Conservation (phyloP, 2,329 filamentous ascomycete genomes). For the Penicillium crustosum region DNA sequence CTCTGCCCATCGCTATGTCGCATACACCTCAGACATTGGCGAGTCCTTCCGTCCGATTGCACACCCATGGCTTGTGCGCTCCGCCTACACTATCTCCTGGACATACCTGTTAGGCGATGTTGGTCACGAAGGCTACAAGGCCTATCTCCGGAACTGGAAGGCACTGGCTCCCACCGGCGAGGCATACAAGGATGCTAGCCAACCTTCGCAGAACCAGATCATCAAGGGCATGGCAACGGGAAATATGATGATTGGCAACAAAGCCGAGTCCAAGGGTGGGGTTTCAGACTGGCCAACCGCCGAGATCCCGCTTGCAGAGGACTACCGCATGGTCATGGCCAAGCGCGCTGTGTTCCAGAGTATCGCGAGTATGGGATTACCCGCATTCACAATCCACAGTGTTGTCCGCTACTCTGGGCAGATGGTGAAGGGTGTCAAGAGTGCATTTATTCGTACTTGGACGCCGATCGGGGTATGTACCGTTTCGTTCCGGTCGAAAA, state of each 20-base stretch:
- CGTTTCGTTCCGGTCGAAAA: not conserved
- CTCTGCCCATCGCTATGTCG: constrained; percentile 91
- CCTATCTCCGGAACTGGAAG: constrained; percentile 82
- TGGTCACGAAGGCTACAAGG: constrained; percentile 89
- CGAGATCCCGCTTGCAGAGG: constrained; percentile 71
- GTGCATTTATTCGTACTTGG: constrained; percentile 74
- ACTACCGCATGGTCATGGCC: constrained; percentile 87
- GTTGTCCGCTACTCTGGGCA: constrained; percentile 85
- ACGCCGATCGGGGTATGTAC: constrained; percentile 80
- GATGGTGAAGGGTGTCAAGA: constrained; percentile 82
- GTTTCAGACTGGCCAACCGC: constrained; percentile 44
- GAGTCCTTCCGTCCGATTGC: constrained; percentile 94
- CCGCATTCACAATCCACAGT: constrained; percentile 89
- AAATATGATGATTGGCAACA: constrained; percentile 26
- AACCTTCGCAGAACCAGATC: constrained; percentile 33
- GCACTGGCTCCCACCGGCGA: constrained; percentile 67
- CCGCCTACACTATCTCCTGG: constrained; percentile 91
- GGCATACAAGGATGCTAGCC: constrained; percentile 41
- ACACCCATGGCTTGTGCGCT: constrained; percentile 75
- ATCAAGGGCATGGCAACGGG: constrained; percentile 39
- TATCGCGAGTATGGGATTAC: constrained; percentile 88
- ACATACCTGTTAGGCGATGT: constrained; percentile 89
- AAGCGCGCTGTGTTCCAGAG: constrained; percentile 89
- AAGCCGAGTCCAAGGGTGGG: constrained; percentile 21
- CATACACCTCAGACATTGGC: constrained; percentile 94